Evolutionary conservation across 257 asterid genomes (phyloP), one percentile per base, ranked within the genome.

Genomic region (Petunia axillaris): DNA sequence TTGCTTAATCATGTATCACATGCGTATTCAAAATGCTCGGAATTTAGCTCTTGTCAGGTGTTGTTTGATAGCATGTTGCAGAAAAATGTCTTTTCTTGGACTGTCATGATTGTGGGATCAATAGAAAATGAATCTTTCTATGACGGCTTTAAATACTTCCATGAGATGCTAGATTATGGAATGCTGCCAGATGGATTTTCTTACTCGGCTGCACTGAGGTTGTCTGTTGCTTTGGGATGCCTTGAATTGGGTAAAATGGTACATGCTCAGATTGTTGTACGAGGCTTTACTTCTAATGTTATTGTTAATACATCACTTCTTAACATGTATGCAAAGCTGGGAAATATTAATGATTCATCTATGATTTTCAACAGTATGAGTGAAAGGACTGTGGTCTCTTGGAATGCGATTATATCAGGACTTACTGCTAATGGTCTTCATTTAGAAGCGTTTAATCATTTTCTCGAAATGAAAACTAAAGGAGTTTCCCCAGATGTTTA

Each of bases 401-500:
- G 92, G 93, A 90, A 88, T 87, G 87, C 91, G 36, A 85, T 90
- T 85, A 90, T 90, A 85, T 88, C 93, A 14, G 91, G 89, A 67
- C 84, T 90, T 80, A 82, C 89, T 39, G 83, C 83, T 48, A 88
- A 90, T 37, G 89, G 90, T 41, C 84, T 86, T 75, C 87, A 85
- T 70, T 54, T 54, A 62, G 87, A 90, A 84, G 87, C 93, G 53
- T 83, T 88, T 59, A 79, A 81, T 70, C 79, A 63, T 81, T 88
- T 88, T 82, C 41, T 82, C 73, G 76, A 84, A 74, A 88, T 86
- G 93, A 87, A 81, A 67, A 80, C 78, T 80, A 83, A 85, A 79
- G 89, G 91, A 48, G 82, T 85, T 83, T 57, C 87, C 39, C 91
- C 89, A 8, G 83, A 88, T 50, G 62, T 76, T 25, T 86, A 79